These are phyloP conservation scores for Backusella westeae DNA, from an alignment of 192 early-diverging fungal genomes.

Conservation along the genomic window DNA sequence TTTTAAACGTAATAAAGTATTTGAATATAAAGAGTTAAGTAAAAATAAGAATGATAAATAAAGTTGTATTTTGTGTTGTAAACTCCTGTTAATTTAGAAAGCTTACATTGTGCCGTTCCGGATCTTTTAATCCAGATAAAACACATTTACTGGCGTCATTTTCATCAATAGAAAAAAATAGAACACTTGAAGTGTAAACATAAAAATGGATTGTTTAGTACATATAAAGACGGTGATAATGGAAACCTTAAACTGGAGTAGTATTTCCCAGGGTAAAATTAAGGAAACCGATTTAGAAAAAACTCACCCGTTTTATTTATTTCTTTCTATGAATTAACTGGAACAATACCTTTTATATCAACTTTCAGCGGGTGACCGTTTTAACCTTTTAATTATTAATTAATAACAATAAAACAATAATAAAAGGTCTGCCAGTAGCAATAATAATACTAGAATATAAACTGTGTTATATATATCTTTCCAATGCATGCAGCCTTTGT, in stretches of 20 bases:
- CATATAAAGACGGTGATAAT: not conserved
- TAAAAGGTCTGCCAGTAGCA: not conserved
- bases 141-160: not conserved
- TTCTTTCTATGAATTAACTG: not conserved
- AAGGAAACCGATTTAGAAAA: not conserved
- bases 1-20: not conserved
- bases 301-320: not conserved
- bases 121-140: not conserved
- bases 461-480: not conserved
- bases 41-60: not conserved
- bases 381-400: not conserved
- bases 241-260: not conserved
- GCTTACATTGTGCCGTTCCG: not conserved
- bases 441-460: not conserved
- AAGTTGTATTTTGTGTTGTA: not conserved
- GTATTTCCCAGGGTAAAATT: not conserved
- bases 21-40: not conserved
- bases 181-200: not conserved
- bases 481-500: not conserved
- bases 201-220: not conserved
- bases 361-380: not conserved
- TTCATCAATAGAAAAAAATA: not conserved
- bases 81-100: not conserved
- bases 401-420: not conserved
- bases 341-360: not conserved